These are phyloP conservation scores for Monosporozyma siamensis DNA, from an alignment of 805 yeast species.

Conservation along the genomic window DNA sequence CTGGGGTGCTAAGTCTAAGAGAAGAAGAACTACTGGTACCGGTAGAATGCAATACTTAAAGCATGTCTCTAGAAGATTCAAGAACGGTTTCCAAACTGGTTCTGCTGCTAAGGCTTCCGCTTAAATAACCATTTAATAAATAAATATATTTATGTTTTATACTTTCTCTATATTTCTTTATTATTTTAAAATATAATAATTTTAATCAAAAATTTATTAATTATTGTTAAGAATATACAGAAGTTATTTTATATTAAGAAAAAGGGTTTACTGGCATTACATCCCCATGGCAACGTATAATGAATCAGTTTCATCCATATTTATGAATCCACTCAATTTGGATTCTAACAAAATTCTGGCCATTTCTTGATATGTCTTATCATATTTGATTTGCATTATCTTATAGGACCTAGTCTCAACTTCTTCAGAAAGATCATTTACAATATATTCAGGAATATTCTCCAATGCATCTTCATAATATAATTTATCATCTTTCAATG, in stretches of 20 bases:
- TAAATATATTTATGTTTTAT: conserved; percentile 6
- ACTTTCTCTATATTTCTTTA: too few relatives aligned
- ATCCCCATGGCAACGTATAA: conserved; percentile 56
- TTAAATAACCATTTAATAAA: conserved; percentile 29
- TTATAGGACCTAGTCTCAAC: conserved; percentile 23
- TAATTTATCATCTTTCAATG: conserved; percentile 20
- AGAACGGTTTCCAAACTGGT: conserved; percentile 97
- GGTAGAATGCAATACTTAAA: conserved; percentile 99
- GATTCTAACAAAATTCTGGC: conserved; percentile 60
- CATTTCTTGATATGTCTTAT: conserved; percentile 38
- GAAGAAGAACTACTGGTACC: conserved; percentile 99
- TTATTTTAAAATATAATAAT: neutral
- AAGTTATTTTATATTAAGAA: too few relatives aligned
- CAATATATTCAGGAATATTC: conserved; percentile 33
- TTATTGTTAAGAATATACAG: too few relatives aligned
- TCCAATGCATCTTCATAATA: conserved; percentile 36
- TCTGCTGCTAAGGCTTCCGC: conserved; percentile 54
- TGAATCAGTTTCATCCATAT: conserved; percentile 73
- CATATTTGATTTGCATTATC: conserved; percentile 19
- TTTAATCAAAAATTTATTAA: conserved; percentile 1
- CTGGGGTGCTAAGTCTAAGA: conserved; percentile 99
- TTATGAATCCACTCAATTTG: conserved; percentile 37
- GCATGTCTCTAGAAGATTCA: conserved; percentile 95
- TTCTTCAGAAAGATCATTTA: conserved; percentile 31
- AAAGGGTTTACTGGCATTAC: too few relatives aligned